Evolutionary conservation across 805 yeast genomes (phyloP), one percentile per base, ranked within the genome.

Genomic region (Yarrowia hollandica): DNA sequence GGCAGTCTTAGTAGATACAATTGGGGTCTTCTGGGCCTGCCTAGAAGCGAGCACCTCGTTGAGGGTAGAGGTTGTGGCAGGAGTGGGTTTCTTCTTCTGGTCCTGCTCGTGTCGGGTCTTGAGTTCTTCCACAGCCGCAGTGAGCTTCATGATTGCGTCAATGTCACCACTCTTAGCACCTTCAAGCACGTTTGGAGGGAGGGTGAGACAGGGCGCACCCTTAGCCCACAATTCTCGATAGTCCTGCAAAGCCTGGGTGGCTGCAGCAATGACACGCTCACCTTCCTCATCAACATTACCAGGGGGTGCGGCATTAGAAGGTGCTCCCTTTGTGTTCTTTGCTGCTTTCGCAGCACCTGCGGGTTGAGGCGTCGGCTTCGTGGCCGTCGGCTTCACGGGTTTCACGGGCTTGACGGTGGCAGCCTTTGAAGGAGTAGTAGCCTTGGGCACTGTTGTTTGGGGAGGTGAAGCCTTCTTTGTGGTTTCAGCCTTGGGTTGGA

Each of bases 11-110:
- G 38, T 16, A 4, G 22, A 18, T 18, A 22, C 22, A 16, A 18
- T 21, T 15, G 41, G 16, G 10, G 26, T 15, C 6, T 9, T 10
- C 21, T 41, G 30, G 10, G 46, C 21, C 31, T 41, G 46, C 11
- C 50, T 33, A 7, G 50, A 42, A 3, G 34, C 34, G 19, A 42
- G 7, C 18, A 42, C 50, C 22, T 42, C 50, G 23, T 28, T 26
- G 50, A 42, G 50, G 5, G 50, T 42, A 5, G 50, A 42, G 8
- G 50, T 42, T 19, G 22, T 18, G 25, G 50, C 34, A 14, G 33
- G 12, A 39, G 18, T 4, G 25, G 12, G 9, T 22, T 42, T 19
- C 39, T 35, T 22, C 22, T 41, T 41, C 50, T 42, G 34, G 15
- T 26, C 50, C 34, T 25, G 30, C 22, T 26, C 23, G 15, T 16